phyloP scores from a whole-genome alignment of 2,329 filamentous ascomycete species.

The Verticillium nonalfalfae region DNA sequence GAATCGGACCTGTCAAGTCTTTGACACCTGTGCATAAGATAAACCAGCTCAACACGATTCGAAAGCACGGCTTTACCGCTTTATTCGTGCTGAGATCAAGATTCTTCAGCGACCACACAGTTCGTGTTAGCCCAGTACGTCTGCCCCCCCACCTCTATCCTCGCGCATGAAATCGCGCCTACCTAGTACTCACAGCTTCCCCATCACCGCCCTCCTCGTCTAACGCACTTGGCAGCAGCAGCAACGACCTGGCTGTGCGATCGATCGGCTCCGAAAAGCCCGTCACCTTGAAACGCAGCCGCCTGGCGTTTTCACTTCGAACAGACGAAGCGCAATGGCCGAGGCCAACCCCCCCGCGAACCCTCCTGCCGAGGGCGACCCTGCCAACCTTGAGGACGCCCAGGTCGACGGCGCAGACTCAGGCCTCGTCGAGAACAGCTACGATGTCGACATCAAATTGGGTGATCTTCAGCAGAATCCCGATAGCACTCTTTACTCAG shows the following conservation, averaged over 20 bases:
- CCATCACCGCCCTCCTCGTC: not conserved
- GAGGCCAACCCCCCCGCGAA: slow-evolving; percentile 46
- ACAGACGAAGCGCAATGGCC: slow-evolving; percentile 26
- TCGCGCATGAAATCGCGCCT: not conserved
- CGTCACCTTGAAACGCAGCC: not conserved
- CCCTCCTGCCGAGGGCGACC: slow-evolving; percentile 24
- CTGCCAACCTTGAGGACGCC: slow-evolving; percentile 14
- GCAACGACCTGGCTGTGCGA: not conserved
- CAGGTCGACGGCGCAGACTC: slow-evolving; percentile 34
- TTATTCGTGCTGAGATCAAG: too few species aligned
- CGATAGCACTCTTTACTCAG: slow-evolving; percentile 81
- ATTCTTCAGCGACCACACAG: too few species aligned
- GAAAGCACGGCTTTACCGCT: not conserved
- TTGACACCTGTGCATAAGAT: not conserved
- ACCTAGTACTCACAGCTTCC: not conserved
- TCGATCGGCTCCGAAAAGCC: not conserved
- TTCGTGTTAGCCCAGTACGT: not conserved
- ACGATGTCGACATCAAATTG: slow-evolving; percentile 87
- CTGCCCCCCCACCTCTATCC: not conserved
- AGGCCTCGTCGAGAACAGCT: slow-evolving; percentile 63
- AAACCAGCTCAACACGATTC: not conserved
- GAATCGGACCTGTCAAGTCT: not conserved
- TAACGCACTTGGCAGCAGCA: not conserved
- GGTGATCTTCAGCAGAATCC: slow-evolving; percentile 83
- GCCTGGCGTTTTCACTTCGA: too few species aligned